These are phyloP conservation scores for Brassica cretica DNA, from an alignment of 345 rosid species.

Conservation along the genomic window DNA sequence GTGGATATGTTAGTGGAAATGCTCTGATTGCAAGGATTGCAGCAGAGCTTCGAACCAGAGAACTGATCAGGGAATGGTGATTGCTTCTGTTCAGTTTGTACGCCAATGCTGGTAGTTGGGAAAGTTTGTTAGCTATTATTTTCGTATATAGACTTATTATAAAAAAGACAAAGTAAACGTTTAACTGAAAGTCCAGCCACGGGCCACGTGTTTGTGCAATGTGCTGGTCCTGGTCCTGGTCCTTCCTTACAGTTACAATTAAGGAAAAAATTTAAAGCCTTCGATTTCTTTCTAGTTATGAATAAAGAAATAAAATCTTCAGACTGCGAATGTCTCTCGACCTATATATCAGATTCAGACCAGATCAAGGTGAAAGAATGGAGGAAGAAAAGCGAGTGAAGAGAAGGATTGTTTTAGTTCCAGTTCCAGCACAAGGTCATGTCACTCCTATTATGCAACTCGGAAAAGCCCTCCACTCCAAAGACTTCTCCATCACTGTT, in stretches of 20 bases:
- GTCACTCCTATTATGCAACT: constrained; percentile 74
- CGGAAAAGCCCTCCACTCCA: constrained; percentile 52
- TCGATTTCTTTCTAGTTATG: neutral
- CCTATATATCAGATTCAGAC: neutral
- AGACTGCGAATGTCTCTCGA: neutral
- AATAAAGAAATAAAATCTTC: neutral
- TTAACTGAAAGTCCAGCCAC: neutral
- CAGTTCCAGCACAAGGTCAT: constrained; percentile 68
- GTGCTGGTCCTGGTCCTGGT: neutral
- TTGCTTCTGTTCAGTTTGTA: constrained; percentile 57
- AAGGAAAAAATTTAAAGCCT: neutral
- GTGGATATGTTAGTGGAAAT: too few species aligned
- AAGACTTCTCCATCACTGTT: constrained; percentile 62
- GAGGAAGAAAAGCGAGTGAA: constrained; percentile 3
- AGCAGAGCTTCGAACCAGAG: constrained; percentile 69
- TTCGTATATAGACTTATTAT: neutral
- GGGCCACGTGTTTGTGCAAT: neutral
- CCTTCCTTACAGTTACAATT: neutral
- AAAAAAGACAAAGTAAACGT: neutral
- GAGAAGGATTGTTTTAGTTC: constrained; percentile 52
- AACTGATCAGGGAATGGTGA: constrained; percentile 52
- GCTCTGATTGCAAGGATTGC: constrained; percentile 69
- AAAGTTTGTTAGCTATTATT: constrained; percentile 21
- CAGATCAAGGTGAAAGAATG: constrained; percentile 16
- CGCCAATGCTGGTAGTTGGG: constrained; percentile 68